Percentiles rank a stretch among this genome's conserved stretches.
These are phyloP conservation scores for Tricholoma flavovirens DNA, from an alignment of 768 basidiomycete species.

Conservation along the genomic window DNA sequence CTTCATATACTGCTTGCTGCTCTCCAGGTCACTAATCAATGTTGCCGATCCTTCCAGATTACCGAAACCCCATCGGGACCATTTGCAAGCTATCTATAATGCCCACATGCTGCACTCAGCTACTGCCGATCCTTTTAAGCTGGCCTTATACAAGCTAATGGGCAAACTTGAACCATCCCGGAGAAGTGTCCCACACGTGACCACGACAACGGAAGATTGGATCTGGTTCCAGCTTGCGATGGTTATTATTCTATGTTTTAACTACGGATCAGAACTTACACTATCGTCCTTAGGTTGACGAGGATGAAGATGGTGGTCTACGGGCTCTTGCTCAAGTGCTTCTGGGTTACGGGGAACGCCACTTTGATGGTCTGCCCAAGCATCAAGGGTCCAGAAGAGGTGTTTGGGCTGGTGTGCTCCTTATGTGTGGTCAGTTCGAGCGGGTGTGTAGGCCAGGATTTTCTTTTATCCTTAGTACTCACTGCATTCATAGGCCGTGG, in stretches of 20 bases:
- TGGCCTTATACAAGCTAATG: conserved; percentile 93
- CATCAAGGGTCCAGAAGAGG: conserved; percentile 57
- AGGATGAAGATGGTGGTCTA: conserved; percentile 76
- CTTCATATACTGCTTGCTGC: neutral
- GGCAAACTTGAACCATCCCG: conserved; percentile 83
- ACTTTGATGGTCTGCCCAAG: conserved; percentile 66
- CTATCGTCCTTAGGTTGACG: conserved; percentile 51
- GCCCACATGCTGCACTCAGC: conserved; percentile 87
- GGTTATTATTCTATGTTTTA: conserved; percentile 31
- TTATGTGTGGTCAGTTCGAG: conserved; percentile 94
- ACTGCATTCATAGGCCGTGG: conserved; percentile 59
- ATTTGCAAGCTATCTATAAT: conserved; percentile 75
- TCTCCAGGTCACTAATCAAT: conserved; percentile 1
- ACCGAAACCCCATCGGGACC: conserved; percentile 70
- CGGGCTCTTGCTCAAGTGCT: conserved; percentile 70
- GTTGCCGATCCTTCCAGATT: conserved; percentile 35
- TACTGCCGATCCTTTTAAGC: conserved; percentile 90
- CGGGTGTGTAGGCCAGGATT: conserved; percentile 42
- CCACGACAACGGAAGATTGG: conserved; percentile 95
- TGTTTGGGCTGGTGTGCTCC: conserved; percentile 76
- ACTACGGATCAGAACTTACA: neutral
- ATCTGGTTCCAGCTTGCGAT: conserved; percentile 94
- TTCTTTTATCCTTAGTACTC: neutral
- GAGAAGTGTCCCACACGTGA: conserved; percentile 77
- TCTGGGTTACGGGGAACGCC: conserved; percentile 72